phyloP scores from a whole-genome alignment of 805 yeast species.

The Gaillardinia entomophila region DNA sequence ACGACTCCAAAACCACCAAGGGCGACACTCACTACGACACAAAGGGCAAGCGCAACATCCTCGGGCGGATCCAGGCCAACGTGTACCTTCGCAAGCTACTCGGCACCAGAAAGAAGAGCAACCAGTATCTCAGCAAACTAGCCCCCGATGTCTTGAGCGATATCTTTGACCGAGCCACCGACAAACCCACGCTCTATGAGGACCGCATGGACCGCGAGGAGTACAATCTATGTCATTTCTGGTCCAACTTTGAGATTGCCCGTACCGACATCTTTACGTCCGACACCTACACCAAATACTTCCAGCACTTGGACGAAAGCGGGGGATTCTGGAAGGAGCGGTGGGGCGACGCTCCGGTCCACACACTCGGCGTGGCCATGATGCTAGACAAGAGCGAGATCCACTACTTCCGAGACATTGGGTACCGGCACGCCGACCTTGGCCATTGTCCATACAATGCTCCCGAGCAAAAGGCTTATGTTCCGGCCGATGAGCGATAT shows the following conservation, averaged over 20 bases:
- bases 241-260: conserved; percentile 94
- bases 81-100: conserved; percentile 19
- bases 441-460: conserved; percentile 76
- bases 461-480: conserved; percentile 25
- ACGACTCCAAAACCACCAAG: conserved; percentile 16
- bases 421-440: conserved; percentile 75
- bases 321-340: conserved; percentile 89
- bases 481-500: no score
- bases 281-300: conserved; percentile 59
- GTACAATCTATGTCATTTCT: conserved; percentile 79
- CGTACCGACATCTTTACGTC: conserved; percentile 69
- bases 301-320: conserved; percentile 57
- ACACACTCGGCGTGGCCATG: conserved; percentile 80
- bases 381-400: conserved; percentile 61
- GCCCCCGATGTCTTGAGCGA: conserved; percentile 14
- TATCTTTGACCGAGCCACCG: conserved; percentile 32
- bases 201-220: conserved; percentile 63
- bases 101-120: conserved; percentile 13
- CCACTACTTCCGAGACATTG: conserved; percentile 91
- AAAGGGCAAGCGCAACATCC: conserved; percentile 16
- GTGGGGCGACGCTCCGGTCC: conserved; percentile 98
- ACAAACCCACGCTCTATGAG: conserved; percentile 25
- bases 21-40: conserved; percentile 23
- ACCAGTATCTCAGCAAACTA: conserved; percentile 11
- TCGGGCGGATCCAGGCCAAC: conserved; percentile 21